phyloP scores from a whole-genome alignment of 2,329 filamentous ascomycete genomes.

The Chaetomiaceae sp. region DNA sequence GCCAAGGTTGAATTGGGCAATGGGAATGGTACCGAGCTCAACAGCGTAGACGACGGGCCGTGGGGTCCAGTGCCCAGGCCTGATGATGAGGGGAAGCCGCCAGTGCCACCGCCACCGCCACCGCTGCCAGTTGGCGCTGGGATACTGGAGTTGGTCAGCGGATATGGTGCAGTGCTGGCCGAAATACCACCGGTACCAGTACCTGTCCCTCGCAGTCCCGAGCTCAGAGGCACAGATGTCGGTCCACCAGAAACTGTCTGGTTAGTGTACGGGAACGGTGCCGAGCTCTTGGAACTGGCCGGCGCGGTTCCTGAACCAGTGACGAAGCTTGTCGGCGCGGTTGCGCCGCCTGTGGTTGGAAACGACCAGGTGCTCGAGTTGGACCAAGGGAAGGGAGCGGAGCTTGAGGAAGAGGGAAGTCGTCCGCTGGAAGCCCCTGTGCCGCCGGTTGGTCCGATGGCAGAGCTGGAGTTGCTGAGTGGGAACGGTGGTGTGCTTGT shows the following conservation, averaged over 20 bases:
- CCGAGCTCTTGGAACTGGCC: not conserved
- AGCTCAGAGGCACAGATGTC: not conserved
- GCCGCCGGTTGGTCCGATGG: slow-evolving; percentile 4
- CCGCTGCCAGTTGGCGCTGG: slow-evolving; percentile 3
- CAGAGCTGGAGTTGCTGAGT: slow-evolving; percentile 6
- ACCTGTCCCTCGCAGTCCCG: not conserved
- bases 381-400: slow-evolving; percentile 13
- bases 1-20: slow-evolving; percentile 14
- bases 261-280: slow-evolving; percentile 6
- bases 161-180: slow-evolving; percentile 11
- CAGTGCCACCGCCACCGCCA: slow-evolving; percentile 5
- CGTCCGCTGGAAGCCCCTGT: not conserved
- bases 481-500: slow-evolving; percentile 11
- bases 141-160: slow-evolving; percentile 12
- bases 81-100: not conserved
- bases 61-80: slow-evolving; percentile 7
- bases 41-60: not conserved
- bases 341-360: not conserved
- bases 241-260: not conserved
- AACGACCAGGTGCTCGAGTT: slow-evolving; percentile 9
- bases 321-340: slow-evolving; percentile 1
- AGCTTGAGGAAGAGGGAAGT: not conserved
- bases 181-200: not conserved
- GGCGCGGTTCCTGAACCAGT: not conserved
- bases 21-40: slow-evolving; percentile 12